Conservation (phyloP, 2,329 filamentous ascomycete genomes). For the Pyrenophora seminiperda region DNA sequence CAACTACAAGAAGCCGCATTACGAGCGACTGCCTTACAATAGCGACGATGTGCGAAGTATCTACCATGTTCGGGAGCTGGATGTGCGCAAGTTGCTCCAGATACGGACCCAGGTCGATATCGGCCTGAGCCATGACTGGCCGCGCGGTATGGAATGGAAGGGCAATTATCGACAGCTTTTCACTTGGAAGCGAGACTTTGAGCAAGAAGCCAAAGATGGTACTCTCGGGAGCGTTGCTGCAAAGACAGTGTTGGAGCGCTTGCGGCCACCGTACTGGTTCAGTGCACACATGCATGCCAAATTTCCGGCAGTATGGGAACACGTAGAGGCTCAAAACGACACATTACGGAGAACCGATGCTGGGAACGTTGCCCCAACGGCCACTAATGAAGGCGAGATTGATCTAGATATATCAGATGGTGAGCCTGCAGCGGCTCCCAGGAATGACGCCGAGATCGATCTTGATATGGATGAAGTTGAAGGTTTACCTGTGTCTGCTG, state of each 20-base stretch:
- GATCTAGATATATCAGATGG: conserved; percentile 63
- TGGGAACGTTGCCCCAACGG: conserved; percentile 11
- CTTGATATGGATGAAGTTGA: conserved; percentile 50
- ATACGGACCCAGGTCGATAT: conserved; percentile 87
- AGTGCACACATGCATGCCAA: conserved; percentile 88
- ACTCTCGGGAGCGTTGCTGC: conserved; percentile 81
- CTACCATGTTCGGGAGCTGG: conserved; percentile 88
- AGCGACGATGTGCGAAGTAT: conserved; percentile 76
- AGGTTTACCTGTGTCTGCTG: neutral
- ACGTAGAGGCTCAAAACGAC: conserved; percentile 59
- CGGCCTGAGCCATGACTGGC: conserved; percentile 96
- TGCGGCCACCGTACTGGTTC: conserved; percentile 89
- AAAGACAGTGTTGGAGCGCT: conserved; percentile 75
- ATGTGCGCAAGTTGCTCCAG: conserved; percentile 86
- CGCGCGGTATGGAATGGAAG: conserved; percentile 76
- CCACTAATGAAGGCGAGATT: conserved; percentile 63
- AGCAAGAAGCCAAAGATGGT: conserved; percentile 74
- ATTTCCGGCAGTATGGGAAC: conserved; percentile 68
- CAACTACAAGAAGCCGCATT: conserved; percentile 82
- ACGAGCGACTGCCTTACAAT: conserved; percentile 85
- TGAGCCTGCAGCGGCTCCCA: conserved; percentile 31
- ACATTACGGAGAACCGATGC: conserved; percentile 20
- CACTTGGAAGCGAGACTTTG: conserved; percentile 73
- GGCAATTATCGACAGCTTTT: conserved; percentile 75
- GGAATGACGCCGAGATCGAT: conserved; percentile 47